A percentile compares a stretch with the other conserved stretches of the same genome.
These are phyloP conservation scores for Tolypocladium amazonense DNA, from an alignment of 2,329 filamentous ascomycete genomes.

Conservation along the genomic window DNA sequence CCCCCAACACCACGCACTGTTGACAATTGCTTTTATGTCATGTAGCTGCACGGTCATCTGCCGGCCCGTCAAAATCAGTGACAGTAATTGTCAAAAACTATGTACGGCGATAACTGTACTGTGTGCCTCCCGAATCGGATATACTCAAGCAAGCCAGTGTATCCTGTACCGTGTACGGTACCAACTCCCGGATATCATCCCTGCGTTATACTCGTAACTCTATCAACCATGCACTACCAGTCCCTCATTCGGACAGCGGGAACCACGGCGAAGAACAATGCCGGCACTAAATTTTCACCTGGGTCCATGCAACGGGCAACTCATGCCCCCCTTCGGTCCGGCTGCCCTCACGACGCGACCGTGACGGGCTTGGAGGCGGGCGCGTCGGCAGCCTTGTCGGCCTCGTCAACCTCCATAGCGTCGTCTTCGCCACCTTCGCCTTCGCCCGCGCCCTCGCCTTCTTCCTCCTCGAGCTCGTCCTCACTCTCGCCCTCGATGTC, in stretches of 20 bases:
- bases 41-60: not conserved
- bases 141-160: not conserved
- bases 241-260: not conserved
- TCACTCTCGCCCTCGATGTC: constrained; percentile 70
- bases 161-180: not conserved
- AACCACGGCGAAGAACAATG: not conserved
- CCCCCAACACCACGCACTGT: not conserved
- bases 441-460: constrained; percentile 24
- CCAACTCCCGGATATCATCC: not conserved
- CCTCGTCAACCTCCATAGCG: constrained; percentile 39
- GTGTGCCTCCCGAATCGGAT: not conserved
- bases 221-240: not conserved
- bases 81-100: not conserved
- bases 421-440: constrained; percentile 26
- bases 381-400: constrained; percentile 22
- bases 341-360: constrained; percentile 17
- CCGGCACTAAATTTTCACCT: not conserved
- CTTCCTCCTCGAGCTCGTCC: constrained; percentile 59
- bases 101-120: not conserved
- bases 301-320: not conserved
- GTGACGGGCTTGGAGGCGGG: constrained; percentile 19
- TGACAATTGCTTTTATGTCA: no score
- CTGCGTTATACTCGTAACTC: not conserved
- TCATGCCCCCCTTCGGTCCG: not conserved
- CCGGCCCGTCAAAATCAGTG: not conserved